Evolutionary conservation across 2,329 filamentous ascomycete genomes (phyloP), one percentile per base, ranked within the genome.

Genomic region (Bipolaris oryzae): DNA sequence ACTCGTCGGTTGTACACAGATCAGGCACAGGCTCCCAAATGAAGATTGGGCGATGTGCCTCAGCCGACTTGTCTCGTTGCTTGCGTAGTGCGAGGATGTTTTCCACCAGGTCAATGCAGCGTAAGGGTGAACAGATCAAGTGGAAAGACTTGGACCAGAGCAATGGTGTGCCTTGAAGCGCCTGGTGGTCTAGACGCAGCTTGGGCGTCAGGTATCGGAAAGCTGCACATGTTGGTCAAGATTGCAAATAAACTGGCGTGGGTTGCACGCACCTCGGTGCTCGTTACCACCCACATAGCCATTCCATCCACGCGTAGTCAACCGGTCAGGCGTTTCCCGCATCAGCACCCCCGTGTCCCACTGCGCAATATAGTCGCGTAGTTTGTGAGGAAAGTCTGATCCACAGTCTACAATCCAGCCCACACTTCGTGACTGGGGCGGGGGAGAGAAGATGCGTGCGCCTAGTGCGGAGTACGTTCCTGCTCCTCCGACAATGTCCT

Each of bases 1-100:
- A 74, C 60, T 88, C 82, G 33, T 87, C 85, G 0, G 91, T 87
- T 0, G 85, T 88, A 74, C 93, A 97, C 1, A 91, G 83, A 75
- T 97, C 92, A 1, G 95, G 95, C 1, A 97, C 90, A 0, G 95
- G 95, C 74, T 99, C 95, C 94, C 94, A 99, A 50, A 98, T 86
- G 73, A 97, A 91, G 6, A 92, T 77, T 1, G 93, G 90, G 45
- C 79, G 68, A 10, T 68, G 58, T 1, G 13, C 42, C 41, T 37
- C 58, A 57, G 34, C 52, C 55, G 21, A 9, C 48, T 35, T 15
- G 58, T 67, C 33, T 79, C 60, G 23, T 41, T 72, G 68, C 33
- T 75, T 67, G 46, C 87, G 82, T 43, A 80, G 73, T 3, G 81
- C 78, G 5, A 87, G 79, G 57, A 98, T 90, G n/a, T 87, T 85